Conservation (phyloP, 2,329 filamentous ascomycete species). For the Botrytis sinoallii region DNA sequence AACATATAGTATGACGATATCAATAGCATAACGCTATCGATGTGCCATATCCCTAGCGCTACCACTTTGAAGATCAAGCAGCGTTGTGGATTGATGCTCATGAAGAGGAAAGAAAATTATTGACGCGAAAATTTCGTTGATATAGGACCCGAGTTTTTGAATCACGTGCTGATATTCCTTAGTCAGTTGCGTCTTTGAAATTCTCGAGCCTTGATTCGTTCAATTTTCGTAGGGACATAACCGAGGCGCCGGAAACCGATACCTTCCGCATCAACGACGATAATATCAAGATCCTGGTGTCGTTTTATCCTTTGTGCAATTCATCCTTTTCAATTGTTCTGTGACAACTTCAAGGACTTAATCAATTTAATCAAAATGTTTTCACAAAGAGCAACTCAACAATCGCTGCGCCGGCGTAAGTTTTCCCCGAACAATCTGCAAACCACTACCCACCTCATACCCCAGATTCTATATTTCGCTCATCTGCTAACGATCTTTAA, state of each 20-base stretch:
- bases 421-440: constrained; percentile 23
- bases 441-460: constrained; percentile 20
- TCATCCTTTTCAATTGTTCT: constrained; percentile 8
- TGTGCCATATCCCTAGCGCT: constrained; percentile 29
- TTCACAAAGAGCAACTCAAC: constrained; percentile 44
- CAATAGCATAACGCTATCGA: constrained; percentile 37
- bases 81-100: constrained; percentile 38
- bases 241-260: constrained; percentile 26
- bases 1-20: constrained; percentile 33
- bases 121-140: constrained; percentile 24
- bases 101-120: constrained; percentile 25
- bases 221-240: constrained; percentile 17
- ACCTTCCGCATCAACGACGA: constrained; percentile 31
- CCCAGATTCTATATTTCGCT: constrained; percentile 15
- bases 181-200: constrained; percentile 22
- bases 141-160: constrained; percentile 20
- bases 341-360: constrained; percentile 11
- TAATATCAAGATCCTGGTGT: constrained; percentile 21
- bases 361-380: constrained; percentile 40
- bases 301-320: constrained; percentile 7
- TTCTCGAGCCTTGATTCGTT: constrained; percentile 24
- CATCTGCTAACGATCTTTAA: constrained; percentile 14
- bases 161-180: not conserved
- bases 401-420: constrained; percentile 44
- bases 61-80: constrained; percentile 34